Evolutionary conservation across 1,284 basidiomycete species (phyloP).

Genomic region (Microbotryum scabiosae): DNA sequence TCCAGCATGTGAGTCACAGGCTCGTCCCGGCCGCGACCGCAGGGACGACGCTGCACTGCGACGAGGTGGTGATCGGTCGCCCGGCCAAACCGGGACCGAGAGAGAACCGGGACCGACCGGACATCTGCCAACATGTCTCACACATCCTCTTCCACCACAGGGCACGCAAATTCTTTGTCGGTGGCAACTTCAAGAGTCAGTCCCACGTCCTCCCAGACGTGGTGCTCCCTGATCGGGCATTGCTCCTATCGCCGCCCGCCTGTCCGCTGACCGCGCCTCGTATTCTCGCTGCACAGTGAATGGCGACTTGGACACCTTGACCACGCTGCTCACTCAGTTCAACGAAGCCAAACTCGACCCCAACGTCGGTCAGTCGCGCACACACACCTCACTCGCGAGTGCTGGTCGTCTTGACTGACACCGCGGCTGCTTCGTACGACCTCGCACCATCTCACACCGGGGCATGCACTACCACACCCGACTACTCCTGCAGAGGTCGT

Average conservation of each 20-base stretch:
- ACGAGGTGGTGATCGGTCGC: too few species aligned
- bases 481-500: slow-evolving; percentile 89
- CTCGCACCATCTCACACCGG: background rate
- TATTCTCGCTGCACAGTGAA: slow-evolving; percentile 45
- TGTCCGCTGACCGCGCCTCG: background rate
- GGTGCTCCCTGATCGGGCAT: background rate
- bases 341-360: slow-evolving; percentile 70
- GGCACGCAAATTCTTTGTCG: slow-evolving; percentile 70
- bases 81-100: too few species aligned
- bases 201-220: background rate
- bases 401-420: too few species aligned
- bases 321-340: slow-evolving; percentile 56
- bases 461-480: too few species aligned
- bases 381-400: background rate
- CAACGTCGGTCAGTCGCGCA: slow-evolving; percentile 59
- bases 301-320: slow-evolving; percentile 56
- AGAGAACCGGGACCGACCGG: too few species aligned
- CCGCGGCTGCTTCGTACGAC: too few species aligned
- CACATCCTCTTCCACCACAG: too few species aligned
- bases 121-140: too few species aligned
- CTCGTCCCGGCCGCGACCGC: too few species aligned
- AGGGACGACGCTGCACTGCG: too few species aligned
- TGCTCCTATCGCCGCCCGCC: too few species aligned
- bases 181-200: slow-evolving; percentile 77
- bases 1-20: too few species aligned